Base-by-base conservation (phyloP, 2,329 filamentous ascomycete genomes). In the Colletotrichum sp. region DNA sequence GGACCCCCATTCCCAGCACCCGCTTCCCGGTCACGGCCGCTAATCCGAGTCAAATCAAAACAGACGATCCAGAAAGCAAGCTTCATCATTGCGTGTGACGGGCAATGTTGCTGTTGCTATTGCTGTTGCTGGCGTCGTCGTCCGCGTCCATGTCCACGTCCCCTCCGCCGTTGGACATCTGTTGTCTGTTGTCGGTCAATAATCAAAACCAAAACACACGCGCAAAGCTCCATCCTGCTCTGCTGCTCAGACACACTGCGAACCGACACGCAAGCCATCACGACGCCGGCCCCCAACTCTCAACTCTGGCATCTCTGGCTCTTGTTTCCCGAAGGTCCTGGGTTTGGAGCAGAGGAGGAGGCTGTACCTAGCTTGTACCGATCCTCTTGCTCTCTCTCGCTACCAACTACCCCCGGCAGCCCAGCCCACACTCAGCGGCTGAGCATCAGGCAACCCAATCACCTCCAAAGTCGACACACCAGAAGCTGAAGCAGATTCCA, bases 61-160 rank as follows among this genome's bases (percentile, higher is more conserved):
- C 55, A 67, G 36, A 72, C 34, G 72, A 72, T 67, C 38, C 73
- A 30, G 65, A 66, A 21, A 61, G 24, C 36, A 76, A 76, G 73
- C 73, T 69, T 76, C 58, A 10, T 21, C n/a, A 30, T 28, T 73
- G 32, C 38, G 69, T 65, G 38, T 30, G 34, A 61, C n/a, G 58
- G 43, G 32, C 43, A 43, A 58, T 71, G 60, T 58, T 24, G 71
- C 43, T 71, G 13, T 24, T 52, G 71, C 43, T 73, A 13, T 21
- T 52, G 43, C 43, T 52, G 43, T 52, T 52, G 43, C 43, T 52
- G 43, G 43, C n/a, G 43, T 52, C n/a, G 43, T 79, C 65, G 48
- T 78, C 79, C 28, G 76, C 73, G 36, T 79, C 79, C 79, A 81
- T 78, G 56, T 34, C 67, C 16, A 16, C 68, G n/a, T 43, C 78